A percentile compares a stretch with the other conserved stretches of the same genome.
phyloP scores from a whole-genome alignment of 2,329 filamentous ascomycete species.

The Arthrobotrys sphaeroides region DNA sequence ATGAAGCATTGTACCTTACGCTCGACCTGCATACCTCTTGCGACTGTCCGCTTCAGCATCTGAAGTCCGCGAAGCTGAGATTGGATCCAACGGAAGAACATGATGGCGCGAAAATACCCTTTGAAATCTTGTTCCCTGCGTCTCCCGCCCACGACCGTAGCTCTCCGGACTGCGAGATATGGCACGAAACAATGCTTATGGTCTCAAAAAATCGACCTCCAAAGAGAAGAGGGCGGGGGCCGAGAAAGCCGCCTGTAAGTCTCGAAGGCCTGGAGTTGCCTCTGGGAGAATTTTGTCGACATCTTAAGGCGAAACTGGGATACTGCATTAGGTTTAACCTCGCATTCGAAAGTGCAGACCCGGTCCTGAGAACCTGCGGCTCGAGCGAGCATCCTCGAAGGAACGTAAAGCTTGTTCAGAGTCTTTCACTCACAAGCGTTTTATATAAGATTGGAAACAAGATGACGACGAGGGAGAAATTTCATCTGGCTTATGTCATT shows the following conservation, averaged over 20 bases:
- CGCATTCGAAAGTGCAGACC: slow-evolving; percentile 25
- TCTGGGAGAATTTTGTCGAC: slow-evolving; percentile 32
- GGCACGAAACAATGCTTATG: slow-evolving; percentile 47
- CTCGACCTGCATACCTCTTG: slow-evolving; percentile 42
- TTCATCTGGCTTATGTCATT: slow-evolving; percentile 28
- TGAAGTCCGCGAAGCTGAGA: slow-evolving; percentile 28
- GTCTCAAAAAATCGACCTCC: slow-evolving; percentile 16
- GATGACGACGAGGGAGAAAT: slow-evolving; percentile 39
- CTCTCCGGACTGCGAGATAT: neutral
- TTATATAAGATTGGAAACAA: slow-evolving; percentile 22
- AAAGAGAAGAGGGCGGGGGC: neutral
- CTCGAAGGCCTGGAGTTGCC: slow-evolving; percentile 13
- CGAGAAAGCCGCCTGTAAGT: neutral
- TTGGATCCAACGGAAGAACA: slow-evolving; percentile 33
- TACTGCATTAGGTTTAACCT: slow-evolving; percentile 39
- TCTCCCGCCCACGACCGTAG: slow-evolving; percentile 4
- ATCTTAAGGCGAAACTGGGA: slow-evolving; percentile 26
- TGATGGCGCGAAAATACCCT: slow-evolving; percentile 20
- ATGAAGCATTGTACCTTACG: slow-evolving; percentile 19
- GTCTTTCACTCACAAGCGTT: slow-evolving; percentile 18
- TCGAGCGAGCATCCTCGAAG: neutral
- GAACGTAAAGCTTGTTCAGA: slow-evolving; percentile 12
- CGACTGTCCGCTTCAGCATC: slow-evolving; percentile 17
- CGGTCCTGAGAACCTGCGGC: slow-evolving; percentile 2
- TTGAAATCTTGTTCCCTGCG: slow-evolving; percentile 39